Evolutionary conservation across 2,329 filamentous ascomycete genomes (phyloP).

Genomic region (Colletotrichum sublineola): DNA sequence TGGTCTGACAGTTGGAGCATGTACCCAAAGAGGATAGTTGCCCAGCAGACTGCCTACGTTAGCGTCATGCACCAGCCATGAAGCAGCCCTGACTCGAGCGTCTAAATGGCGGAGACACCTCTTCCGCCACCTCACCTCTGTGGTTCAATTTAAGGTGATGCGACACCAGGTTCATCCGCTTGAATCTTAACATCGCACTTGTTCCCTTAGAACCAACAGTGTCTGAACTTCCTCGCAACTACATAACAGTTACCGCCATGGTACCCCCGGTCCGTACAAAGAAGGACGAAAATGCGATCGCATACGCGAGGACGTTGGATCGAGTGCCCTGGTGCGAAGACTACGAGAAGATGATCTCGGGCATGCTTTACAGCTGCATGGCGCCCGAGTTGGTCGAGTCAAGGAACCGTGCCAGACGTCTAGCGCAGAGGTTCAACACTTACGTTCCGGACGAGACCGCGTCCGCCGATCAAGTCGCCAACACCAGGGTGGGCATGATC

Average conservation of each 20-base stretch:
- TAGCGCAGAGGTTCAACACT: constrained; percentile 71
- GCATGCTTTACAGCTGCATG: constrained; percentile 68
- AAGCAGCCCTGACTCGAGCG: too few relatives aligned
- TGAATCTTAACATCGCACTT: not conserved
- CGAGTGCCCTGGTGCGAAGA: constrained; percentile 71
- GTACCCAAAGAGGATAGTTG: not conserved
- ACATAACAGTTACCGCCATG: not conserved
- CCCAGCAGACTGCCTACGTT: not conserved
- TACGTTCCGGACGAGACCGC: constrained; percentile 63
- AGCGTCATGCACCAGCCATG: constrained; percentile 1
- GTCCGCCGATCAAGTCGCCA: constrained; percentile 54
- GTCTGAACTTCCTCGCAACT: not conserved
- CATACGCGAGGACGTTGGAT: constrained; percentile 60
- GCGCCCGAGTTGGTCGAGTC: constrained; percentile 62
- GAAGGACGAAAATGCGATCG: constrained; percentile 59
- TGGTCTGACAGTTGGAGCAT: not conserved
- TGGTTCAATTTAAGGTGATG: not conserved
- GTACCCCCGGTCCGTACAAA: constrained; percentile 9
- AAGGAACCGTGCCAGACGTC: constrained; percentile 66
- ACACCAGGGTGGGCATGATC: constrained; percentile 61
- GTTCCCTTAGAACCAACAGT: too few relatives aligned
- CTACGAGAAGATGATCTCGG: constrained; percentile 75
- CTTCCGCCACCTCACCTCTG: not conserved
- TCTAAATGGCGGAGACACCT: constrained; percentile 1
- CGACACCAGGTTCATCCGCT: not conserved